These are phyloP conservation scores for Debaryomyces nepalensis DNA, from an alignment of 1,139 yeast genomes.

Conservation along the genomic window DNA sequence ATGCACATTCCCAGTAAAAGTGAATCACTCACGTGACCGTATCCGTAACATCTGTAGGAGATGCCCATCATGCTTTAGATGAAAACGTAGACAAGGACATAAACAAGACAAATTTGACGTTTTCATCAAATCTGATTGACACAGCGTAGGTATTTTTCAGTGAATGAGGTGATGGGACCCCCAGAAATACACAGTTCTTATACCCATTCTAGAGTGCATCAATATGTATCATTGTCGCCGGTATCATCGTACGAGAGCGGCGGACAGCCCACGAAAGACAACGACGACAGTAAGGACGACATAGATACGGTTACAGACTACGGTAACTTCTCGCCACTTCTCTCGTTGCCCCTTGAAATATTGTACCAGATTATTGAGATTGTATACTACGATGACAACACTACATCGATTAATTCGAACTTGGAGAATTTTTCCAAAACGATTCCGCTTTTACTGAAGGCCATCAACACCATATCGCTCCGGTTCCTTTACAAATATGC, in stretches of 20 bases:
- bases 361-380: constrained; percentile 48
- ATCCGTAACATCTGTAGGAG: neutral
- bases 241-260: constrained; percentile 10
- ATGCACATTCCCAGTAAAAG: neutral
- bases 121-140: constrained; percentile 2
- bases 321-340: constrained; percentile 17
- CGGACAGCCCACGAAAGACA: constrained; percentile 1
- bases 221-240: constrained; percentile 13
- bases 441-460: constrained; percentile 41
- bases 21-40: neutral
- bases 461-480: constrained; percentile 38
- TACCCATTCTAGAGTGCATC: constrained; percentile 3
- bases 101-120: neutral
- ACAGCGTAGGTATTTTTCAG: neutral
- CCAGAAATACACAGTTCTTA: constrained; percentile 6
- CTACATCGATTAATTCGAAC: constrained; percentile 46
- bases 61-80: constrained; percentile 3
- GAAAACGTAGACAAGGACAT: neutral
- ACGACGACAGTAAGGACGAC: neutral
- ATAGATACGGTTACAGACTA: neutral
- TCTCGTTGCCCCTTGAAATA: constrained; percentile 45
- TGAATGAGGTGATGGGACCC: constrained; percentile 11
- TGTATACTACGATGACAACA: constrained; percentile 47
- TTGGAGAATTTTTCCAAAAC: constrained; percentile 49
- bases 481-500: constrained; percentile 66